A percentile compares a stretch with the other conserved stretches of the same genome.
These are phyloP conservation scores for Quercus rubra DNA, from an alignment of 306 rosid genomes.

Conservation along the genomic window DNA sequence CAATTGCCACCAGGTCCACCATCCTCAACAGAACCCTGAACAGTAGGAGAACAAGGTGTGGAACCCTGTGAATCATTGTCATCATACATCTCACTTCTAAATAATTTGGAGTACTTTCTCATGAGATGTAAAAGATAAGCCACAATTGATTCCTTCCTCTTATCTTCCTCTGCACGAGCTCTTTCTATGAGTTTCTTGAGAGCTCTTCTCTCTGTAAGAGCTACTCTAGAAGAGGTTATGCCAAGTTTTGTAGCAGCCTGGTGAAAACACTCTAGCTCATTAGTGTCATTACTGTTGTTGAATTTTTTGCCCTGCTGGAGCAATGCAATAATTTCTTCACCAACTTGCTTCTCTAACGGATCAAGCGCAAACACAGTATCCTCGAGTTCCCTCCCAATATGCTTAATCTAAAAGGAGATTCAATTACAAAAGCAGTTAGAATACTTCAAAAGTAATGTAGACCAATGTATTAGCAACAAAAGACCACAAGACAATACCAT, in stretches of 20 bases:
- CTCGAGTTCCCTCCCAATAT: conserved; percentile 65
- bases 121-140: conserved; percentile 90
- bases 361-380: conserved; percentile 59
- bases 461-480: conserved; percentile 1
- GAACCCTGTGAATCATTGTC: conserved; percentile 98
- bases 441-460: conserved; percentile 4
- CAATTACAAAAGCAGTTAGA: conserved; percentile 13
- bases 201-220: conserved; percentile 95
- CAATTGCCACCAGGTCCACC: conserved; percentile 41
- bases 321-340: conserved; percentile 71
- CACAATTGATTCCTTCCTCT: conserved; percentile 94
- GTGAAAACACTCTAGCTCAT: conserved; percentile 94
- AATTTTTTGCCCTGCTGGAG: conserved; percentile 91
- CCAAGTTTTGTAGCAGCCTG: conserved; percentile 91
- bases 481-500: not conserved
- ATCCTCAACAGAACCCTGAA: conserved; percentile 67
- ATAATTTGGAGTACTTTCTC: conserved; percentile 94
- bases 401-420: conserved; percentile 61
- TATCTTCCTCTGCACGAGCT: conserved; percentile 93
- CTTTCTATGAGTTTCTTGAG: conserved; percentile 85
- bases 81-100: conserved; percentile 82
- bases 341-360: conserved; percentile 87
- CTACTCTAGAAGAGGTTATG: conserved; percentile 89
- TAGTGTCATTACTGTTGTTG: conserved; percentile 52
- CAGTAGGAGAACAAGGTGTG: conserved; percentile 92